Conservation (phyloP, 208 protist genomes). For the Tritrichomonas foetus region DNA sequence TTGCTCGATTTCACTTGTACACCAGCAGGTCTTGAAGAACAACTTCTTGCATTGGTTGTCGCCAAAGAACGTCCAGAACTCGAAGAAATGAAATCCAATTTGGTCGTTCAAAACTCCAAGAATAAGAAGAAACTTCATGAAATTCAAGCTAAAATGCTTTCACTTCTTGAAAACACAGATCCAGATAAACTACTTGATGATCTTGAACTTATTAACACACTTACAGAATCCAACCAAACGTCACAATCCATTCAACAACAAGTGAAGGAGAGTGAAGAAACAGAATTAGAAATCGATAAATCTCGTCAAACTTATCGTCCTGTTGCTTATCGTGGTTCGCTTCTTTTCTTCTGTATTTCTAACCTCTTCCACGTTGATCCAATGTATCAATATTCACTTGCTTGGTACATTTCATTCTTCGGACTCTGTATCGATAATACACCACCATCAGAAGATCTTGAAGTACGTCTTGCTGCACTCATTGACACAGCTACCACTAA, state of each 20-base stretch:
- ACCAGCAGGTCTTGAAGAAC: conserved; percentile 87
- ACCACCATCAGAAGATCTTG: conserved; percentile 55
- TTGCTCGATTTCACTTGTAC: conserved; percentile 98
- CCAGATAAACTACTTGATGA: conserved; percentile 88
- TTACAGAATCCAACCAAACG: conserved; percentile 86
- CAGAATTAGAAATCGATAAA: conserved; percentile 86
- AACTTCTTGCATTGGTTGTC: conserved; percentile 89
- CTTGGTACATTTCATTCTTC: conserved; percentile 88
- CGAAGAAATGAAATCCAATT: conserved; percentile 75
- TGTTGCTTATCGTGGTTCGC: conserved; percentile 79
- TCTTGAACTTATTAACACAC: conserved; percentile 86
- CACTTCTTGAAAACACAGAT: conserved; percentile 80
- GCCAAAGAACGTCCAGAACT: conserved; percentile 89
- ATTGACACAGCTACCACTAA: conserved; percentile 85
- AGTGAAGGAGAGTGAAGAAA: conserved; percentile 83
- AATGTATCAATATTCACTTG: conserved; percentile 70
- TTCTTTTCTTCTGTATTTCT: conserved; percentile 93
- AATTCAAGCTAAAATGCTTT: conserved; percentile 88
- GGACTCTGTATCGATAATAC: conserved; percentile 58
- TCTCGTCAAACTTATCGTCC: conserved; percentile 84
- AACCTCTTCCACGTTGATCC: conserved; percentile 82
- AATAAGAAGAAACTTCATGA: conserved; percentile 86
- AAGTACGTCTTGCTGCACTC: conserved; percentile 70
- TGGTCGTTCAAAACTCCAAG: conserved; percentile 56
- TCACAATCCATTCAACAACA: conserved; percentile 59